Evolutionary conservation across 23 red algal genomes (phyloP), one percentile per base, ranked within the genome.

Genomic region (Agarophyton chilense): DNA sequence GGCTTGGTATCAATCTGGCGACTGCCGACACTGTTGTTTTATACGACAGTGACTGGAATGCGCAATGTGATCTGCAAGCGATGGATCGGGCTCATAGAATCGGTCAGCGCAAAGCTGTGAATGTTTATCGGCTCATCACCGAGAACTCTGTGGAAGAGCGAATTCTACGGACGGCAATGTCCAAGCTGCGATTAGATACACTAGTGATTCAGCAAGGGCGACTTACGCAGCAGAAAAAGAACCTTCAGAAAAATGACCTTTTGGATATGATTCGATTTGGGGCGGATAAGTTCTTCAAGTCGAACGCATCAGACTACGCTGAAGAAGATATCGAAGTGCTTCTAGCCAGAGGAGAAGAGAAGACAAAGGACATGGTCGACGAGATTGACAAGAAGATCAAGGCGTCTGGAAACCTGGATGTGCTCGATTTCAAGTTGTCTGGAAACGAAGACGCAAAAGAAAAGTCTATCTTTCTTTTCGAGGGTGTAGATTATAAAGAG

Each of bases 21-120:
- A 93, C 92, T 13, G 97, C 97, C 6, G 97, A 99, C 61, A 99
- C 97, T 10, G 97, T 99, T 14, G 90, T 99, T 83, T 52, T 99
- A 13, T 96, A 96, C 58, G 97, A 99, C 74, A 94, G 93, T 36
- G 97, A 99, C 52, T 99, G 97, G 97, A 99, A 99, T 72, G 93
- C 93, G 12, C 97, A 99, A 70, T 92, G 95, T 41, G 97, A 99
- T 83, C 71, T 99, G 33, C 97, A 99, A 87, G 97, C 97, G 16
- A 99, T 99, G 97, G 97, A 99, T 86, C 84, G 97, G 11, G 97
- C 97, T 10, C 97, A 99, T 45, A 94, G 97, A 58, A 99, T 99
- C 39, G 97, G 97, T 32, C 97, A 99, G 70, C 87, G 87, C 60
- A 95, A 72, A 77, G 93, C 93, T 38, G 97, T 99, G 57, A 99